A percentile compares a stretch with the other conserved stretches of the same genome.
Conservation (phyloP, 345 rosid genomes). For the Trapa bicornis region DNA sequence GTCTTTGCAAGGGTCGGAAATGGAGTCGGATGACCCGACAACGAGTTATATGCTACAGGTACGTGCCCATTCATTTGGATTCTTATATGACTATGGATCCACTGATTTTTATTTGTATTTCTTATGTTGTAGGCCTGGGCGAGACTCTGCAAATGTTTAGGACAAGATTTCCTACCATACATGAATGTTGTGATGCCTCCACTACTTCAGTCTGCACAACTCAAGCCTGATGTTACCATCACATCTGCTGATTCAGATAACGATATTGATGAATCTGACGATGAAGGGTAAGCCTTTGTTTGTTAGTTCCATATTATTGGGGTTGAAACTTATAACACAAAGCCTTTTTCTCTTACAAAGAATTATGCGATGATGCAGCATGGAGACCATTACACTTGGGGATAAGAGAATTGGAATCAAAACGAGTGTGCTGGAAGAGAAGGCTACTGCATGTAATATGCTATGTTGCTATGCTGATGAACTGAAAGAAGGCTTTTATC, state of each 20-base stretch:
- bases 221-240: slow-evolving; percentile 97
- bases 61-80: slow-evolving; percentile 9
- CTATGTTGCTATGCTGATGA: slow-evolving; percentile 98
- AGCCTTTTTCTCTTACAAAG: not conserved
- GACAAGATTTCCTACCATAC: slow-evolving; percentile 96
- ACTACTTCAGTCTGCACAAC: slow-evolving; percentile 93
- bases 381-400: slow-evolving; percentile 99
- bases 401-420: slow-evolving; percentile 98
- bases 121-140: slow-evolving; percentile 75
- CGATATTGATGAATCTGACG: slow-evolving; percentile 87
- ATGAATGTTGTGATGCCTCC: slow-evolving; percentile 99
- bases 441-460: slow-evolving; percentile 99
- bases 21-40: slow-evolving; percentile 98
- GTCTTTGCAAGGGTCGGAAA: slow-evolving; percentile 92
- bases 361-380: slow-evolving; percentile 29
- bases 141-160: slow-evolving; percentile 96
- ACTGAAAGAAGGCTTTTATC: slow-evolving; percentile 95
- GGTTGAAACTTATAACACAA: not conserved
- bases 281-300: slow-evolving; percentile 58
- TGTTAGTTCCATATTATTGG: not conserved
- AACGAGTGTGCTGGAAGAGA: slow-evolving; percentile 96
- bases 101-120: not conserved
- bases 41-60: slow-evolving; percentile 98
- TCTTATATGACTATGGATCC: not conserved
- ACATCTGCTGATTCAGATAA: slow-evolving; percentile 96